Base-by-base conservation (phyloP, 441 rosid species). In the Populus hybrid region DNA sequence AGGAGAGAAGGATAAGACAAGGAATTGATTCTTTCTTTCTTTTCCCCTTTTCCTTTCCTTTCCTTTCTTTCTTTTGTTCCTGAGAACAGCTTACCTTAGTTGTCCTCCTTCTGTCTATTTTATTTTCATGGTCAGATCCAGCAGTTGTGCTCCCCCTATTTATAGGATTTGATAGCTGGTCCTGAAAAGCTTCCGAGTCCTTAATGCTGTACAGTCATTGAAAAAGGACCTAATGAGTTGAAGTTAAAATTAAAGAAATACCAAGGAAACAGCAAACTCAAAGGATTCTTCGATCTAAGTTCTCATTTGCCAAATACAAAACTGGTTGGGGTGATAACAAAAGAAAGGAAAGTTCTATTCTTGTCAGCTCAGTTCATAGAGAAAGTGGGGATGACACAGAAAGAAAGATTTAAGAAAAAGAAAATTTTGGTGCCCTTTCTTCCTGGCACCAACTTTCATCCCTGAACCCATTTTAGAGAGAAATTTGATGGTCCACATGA, bases 31-130 rank as follows among this genome's bases (percentile, higher is more conserved):
- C 10, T 57, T 57, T 57, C 64, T 20, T 57, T 57, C 63, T 20
- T 57, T 16, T 16, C 20, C 4, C 32, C 32, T 30, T 30, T 30
- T 30, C 32, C 32, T 30, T 30, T 30, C 32, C 32, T 30, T 30
- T 30, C 24, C 32, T 30, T 30, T 30, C 4, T 30, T 30, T 30
- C 32, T 30, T 30, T 30, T 30, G 4, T 30, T 30, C 4, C 32
- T 50, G 23, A 57, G 61, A 72, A 63, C 87, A 79, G 78, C 73
- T 75, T 79, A 91, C 93, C 87, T 69, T 77, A 69, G 81, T 57
- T 80, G 74, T 79, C 70, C 78, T 72, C 46, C 46, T 85, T 3
- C 32, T 30, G 72, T 77, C 84, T 65, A 16, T 46, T 61, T 72
- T 78, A 78, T 74, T 21, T 38, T 75, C 71, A 70, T 73, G 32